Evolutionary conservation across 75 land plant species (phyloP).

Genomic region (Cryptomeria japonica): DNA sequence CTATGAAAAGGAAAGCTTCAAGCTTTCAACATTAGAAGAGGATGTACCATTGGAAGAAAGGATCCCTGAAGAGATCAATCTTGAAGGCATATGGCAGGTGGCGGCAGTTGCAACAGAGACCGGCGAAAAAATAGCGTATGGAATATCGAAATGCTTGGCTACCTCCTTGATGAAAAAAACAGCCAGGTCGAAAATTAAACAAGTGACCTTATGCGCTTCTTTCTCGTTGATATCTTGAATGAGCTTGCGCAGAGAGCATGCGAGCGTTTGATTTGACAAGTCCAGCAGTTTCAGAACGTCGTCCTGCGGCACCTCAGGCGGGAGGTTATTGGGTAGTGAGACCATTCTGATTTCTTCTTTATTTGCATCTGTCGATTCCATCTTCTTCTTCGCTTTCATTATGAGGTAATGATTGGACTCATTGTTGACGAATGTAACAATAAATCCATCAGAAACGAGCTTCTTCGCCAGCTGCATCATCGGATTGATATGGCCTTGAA

Average conservation of each 20-base stretch:
- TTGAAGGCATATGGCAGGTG: not conserved
- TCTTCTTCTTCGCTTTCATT: not conserved
- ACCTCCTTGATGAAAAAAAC: not conserved
- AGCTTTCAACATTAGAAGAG: too few species aligned
- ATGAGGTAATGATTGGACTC: constrained; percentile 29
- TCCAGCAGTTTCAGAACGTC: not conserved
- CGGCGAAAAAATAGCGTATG: not conserved
- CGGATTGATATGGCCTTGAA: constrained; percentile 48
- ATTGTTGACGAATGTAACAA: constrained; percentile 56
- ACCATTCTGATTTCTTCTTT: not conserved
- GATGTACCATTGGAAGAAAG: not conserved
- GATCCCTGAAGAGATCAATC: not conserved
- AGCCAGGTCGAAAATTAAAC: not conserved
- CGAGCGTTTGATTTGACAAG: not conserved
- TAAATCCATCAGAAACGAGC: constrained; percentile 51
- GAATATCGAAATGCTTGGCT: not conserved
- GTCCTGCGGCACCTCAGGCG: not conserved
- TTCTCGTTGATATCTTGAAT: not conserved
- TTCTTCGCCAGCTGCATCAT: constrained; percentile 43
- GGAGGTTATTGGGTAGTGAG: not conserved
- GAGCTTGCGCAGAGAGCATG: not conserved
- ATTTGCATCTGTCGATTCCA: not conserved
- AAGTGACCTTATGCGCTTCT: not conserved
- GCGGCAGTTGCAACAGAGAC: not conserved
- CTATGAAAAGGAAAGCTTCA: too few species aligned